A percentile compares a stretch with the other conserved stretches of the same genome.
Conservation (phyloP, 768 basidiomycete species). For the Tulasnella sp. region DNA sequence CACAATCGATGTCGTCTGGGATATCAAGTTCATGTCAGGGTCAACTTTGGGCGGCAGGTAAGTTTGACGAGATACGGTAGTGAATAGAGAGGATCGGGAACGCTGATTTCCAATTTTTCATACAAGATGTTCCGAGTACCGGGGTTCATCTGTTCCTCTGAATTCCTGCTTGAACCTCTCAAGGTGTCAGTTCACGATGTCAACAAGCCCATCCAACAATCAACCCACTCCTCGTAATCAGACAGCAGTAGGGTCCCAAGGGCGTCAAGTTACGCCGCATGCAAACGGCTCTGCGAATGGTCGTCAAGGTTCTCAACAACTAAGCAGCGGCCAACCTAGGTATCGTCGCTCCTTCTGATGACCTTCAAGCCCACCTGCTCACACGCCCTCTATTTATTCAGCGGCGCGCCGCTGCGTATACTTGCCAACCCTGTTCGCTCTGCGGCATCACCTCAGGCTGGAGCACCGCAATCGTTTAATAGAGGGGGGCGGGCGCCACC, state of each 20-base stretch:
- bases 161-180: slow-evolving; percentile 83
- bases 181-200: slow-evolving; percentile 71
- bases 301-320: slow-evolving; percentile 2
- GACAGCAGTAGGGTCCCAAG: no score
- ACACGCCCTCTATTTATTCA: slow-evolving; percentile 2
- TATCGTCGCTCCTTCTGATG: no score
- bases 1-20: slow-evolving; percentile 93
- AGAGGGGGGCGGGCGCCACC: neutral
- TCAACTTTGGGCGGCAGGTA: slow-evolving; percentile 75
- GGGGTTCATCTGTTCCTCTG: slow-evolving; percentile 80
- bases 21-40: slow-evolving; percentile 90
- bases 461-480: no score
- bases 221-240: neutral
- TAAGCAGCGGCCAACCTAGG: no score
- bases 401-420: slow-evolving; percentile 44
- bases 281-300: no score
- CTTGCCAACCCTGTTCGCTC: slow-evolving; percentile 61
- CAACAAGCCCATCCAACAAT: slow-evolving; percentile 37
- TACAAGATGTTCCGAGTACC: slow-evolving; percentile 79
- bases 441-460: neutral
- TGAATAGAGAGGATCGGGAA: neutral
- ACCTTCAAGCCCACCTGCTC: no score
- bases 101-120: no score
- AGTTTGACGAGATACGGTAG: slow-evolving; percentile 18
- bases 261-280: neutral